Base-by-base conservation (phyloP, 2,329 filamentous ascomycete genomes). In the Claviceps humidiphila region DNA sequence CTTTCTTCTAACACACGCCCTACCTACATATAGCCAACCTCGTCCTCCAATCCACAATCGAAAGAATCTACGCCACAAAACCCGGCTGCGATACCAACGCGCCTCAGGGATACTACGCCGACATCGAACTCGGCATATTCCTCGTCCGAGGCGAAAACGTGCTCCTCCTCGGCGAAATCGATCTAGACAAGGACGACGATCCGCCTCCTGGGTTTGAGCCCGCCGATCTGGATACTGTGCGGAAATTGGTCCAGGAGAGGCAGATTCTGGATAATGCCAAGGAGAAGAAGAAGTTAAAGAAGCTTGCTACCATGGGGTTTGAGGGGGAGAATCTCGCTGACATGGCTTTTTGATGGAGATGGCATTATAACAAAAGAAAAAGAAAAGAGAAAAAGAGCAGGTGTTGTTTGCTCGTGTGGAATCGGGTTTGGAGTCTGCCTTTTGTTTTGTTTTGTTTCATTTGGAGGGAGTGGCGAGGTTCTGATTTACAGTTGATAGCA, bases 141-240 rank as follows among this genome's bases (percentile, higher is more conserved):
- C 79, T 97, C 39, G 88, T 98, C 46, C 79, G 93, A 54, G 93
- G 93, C 59, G 93, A 98, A 72, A 98, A 98, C 67, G 93, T 98
- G n/a, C 76, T 95, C 50, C 75, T 98, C 45, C 78, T 97, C 17
- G 93, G 93, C 40, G 94, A 97, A 70, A 95, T 98, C 61, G 93
- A 98, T 66, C 80, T 98, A 24, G 93, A 98, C 73, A 89, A 86
- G 64, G 93, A 98, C 68, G 93, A 98, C 67, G 84, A 94, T 54
- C 75, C 88, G 17, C 76, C 89, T 14, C 89, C 88, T 1, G 81
- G 83, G 37, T 89, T 85, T 57, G 72, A 80, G 61, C 64, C 67
- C 57, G 89, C 82, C 1, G 77, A 87, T 1, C 73, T 82, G 47
- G 78, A 84, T 47, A 71, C 84, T 57, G 87, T 95, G 40, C 81